These are phyloP conservation scores for Hydrangea macrophylla DNA, from an alignment of 148 eudicot species.

Conservation along the genomic window DNA sequence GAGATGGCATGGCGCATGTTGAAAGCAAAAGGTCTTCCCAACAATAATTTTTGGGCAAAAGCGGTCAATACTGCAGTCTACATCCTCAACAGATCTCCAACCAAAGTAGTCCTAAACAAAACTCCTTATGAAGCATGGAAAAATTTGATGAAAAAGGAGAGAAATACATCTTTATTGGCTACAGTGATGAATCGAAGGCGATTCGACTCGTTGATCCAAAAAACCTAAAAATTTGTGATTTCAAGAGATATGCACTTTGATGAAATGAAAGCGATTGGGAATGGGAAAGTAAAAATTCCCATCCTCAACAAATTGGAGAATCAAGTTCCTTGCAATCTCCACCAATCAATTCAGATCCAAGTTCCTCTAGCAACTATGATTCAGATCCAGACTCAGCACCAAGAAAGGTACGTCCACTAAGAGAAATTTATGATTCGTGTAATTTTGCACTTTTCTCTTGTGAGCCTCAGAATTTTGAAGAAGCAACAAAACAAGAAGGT, in stretches of 20 bases:
- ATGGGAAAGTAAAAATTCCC: not conserved
- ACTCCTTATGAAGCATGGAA: no score
- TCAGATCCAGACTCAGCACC: not conserved
- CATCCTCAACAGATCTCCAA: no score
- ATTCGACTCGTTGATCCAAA: not conserved
- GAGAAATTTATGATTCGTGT: constrained; percentile 4
- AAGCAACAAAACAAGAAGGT: not conserved
- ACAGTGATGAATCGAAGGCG: not conserved
- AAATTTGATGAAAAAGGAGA: no score
- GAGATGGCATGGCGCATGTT: no score
- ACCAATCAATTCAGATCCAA: not conserved
- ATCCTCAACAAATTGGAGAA: not conserved
- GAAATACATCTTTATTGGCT: no score
- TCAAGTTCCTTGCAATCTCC: not conserved
- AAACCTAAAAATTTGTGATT: not conserved
- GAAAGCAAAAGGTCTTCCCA: no score
- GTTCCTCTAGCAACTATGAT: no score
- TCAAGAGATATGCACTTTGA: constrained; percentile 1
- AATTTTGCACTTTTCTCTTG: constrained; percentile 13
- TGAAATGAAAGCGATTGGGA: constrained; percentile 2
- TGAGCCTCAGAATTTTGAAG: constrained; percentile 6
- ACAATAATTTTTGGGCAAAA: no score
- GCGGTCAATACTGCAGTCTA: no score
- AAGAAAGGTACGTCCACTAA: not conserved
- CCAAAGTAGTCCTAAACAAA: no score